A percentile compares a stretch with the other conserved stretches of the same genome.
Conservation (phyloP, 768 basidiomycete genomes). For the Hydnomerulius pinastri region DNA sequence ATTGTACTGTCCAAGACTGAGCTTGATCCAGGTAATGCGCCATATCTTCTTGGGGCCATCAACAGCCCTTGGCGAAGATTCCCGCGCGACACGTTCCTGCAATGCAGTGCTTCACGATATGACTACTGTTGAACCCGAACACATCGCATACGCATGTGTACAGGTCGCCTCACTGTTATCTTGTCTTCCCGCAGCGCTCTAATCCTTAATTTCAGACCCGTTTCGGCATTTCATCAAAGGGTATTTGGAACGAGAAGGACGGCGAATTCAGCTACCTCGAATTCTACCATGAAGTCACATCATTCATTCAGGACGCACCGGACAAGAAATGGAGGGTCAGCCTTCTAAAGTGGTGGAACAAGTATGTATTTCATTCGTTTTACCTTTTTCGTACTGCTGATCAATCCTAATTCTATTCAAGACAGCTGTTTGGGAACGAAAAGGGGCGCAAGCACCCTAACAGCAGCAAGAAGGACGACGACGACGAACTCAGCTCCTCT, state of each 20-base stretch:
- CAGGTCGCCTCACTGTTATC: conserved; percentile 1
- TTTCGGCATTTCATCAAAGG: not conserved
- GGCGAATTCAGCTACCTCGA: not conserved
- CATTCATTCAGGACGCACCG: not conserved
- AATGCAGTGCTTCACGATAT: conserved; percentile 11
- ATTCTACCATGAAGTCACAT: conserved; percentile 3
- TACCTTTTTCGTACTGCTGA: no score
- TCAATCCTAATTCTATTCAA: not conserved
- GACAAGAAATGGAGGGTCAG: not conserved
- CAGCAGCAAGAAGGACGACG: not conserved
- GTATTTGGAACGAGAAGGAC: not conserved
- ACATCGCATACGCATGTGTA: conserved; percentile 12
- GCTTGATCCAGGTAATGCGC: not conserved
- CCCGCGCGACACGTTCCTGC: not conserved
- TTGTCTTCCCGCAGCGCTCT: no score
- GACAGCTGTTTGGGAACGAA: not conserved
- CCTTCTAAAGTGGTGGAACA: conserved; percentile 1
- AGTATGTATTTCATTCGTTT: not conserved
- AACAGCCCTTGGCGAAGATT: not conserved
- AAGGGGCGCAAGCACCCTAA: not conserved
- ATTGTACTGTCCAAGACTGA: not conserved
- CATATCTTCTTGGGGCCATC: conserved; percentile 9
- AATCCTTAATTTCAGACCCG: not conserved
- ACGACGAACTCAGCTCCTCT: not conserved
- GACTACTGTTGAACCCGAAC: conserved; percentile 5